phyloP scores from a whole-genome alignment of 1,284 basidiomycete species.

The Sanghuangporus baumii region DNA sequence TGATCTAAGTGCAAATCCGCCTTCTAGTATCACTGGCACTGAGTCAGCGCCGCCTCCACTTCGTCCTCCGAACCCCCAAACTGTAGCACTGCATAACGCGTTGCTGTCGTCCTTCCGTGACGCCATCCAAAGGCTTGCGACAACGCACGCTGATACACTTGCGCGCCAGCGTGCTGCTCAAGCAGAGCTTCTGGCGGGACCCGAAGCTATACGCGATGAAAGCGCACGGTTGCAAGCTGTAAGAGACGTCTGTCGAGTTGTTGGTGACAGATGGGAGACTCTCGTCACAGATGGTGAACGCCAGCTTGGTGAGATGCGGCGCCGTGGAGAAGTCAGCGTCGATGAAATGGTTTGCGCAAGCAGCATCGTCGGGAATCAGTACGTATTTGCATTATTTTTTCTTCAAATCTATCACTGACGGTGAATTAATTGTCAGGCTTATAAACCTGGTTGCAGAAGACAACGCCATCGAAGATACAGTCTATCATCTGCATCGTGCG shows the following conservation, averaged over 20 bases:
- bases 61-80: constrained; percentile 84
- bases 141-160: constrained; percentile 63
- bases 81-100: constrained; percentile 78
- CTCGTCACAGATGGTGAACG: constrained; percentile 62
- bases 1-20: constrained; percentile 19
- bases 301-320: constrained; percentile 63
- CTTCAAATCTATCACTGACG: background rate
- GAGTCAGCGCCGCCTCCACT: constrained; percentile 50
- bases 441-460: constrained; percentile 97
- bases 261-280: constrained; percentile 59
- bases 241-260: constrained; percentile 83
- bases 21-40: constrained; percentile 18
- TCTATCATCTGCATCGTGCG: constrained; percentile 94
- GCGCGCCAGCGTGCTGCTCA: constrained; percentile 77
- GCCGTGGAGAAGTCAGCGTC: constrained; percentile 76
- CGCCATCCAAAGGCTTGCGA: constrained; percentile 62
- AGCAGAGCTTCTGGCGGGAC: constrained; percentile 80
- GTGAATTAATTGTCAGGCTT: constrained; percentile 46
- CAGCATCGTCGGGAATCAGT: constrained; percentile 97
- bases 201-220: constrained; percentile 92
- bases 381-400: constrained; percentile 16
- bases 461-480: constrained; percentile 96
- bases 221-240: constrained; percentile 94
- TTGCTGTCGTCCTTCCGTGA: constrained; percentile 73
- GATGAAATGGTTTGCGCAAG: constrained; percentile 94